Conservation (phyloP, 176 grass and related monocot species). For the Oryza glaberrima region DNA sequence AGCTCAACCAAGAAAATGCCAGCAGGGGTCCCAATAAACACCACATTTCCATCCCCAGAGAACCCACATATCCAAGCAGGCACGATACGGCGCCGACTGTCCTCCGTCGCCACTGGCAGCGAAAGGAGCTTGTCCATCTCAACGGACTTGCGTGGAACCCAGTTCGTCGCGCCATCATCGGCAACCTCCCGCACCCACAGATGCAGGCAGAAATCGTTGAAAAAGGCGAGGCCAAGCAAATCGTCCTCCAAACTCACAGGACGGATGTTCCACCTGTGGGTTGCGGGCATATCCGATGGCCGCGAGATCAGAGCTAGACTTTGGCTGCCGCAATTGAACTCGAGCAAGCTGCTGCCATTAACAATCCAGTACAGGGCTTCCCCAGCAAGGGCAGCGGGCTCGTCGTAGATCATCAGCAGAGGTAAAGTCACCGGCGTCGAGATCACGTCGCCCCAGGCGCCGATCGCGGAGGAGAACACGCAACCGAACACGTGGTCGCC, state of each 20-base stretch:
- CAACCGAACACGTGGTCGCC: neutral
- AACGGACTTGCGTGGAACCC: too few relatives aligned
- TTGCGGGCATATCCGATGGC: neutral
- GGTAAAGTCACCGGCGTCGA: neutral
- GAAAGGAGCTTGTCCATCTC: neutral
- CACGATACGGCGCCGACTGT: neutral
- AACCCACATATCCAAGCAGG: slow-evolving; percentile 30
- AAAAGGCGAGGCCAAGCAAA: slow-evolving; percentile 1
- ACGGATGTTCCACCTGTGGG: slow-evolving; percentile 27
- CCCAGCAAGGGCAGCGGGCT: slow-evolving; percentile 16
- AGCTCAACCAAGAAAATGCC: slow-evolving; percentile 16
- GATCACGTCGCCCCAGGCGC: neutral
- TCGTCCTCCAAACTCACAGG: neutral
- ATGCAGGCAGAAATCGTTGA: neutral
- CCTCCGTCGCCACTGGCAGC: neutral
- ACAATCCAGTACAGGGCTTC: slow-evolving; percentile 25
- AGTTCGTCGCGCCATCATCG: too few relatives aligned
- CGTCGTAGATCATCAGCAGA: neutral
- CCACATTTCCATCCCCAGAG: neutral
- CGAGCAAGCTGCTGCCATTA: neutral
- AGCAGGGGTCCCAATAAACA: slow-evolving; percentile 6
- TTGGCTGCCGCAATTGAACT: neutral
- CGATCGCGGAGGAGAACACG: neutral
- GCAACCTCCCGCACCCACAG: too few relatives aligned
- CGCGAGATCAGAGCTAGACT: neutral